These are phyloP conservation scores for Jatropha multifida DNA, from an alignment of 441 rosid genomes.

Conservation along the genomic window DNA sequence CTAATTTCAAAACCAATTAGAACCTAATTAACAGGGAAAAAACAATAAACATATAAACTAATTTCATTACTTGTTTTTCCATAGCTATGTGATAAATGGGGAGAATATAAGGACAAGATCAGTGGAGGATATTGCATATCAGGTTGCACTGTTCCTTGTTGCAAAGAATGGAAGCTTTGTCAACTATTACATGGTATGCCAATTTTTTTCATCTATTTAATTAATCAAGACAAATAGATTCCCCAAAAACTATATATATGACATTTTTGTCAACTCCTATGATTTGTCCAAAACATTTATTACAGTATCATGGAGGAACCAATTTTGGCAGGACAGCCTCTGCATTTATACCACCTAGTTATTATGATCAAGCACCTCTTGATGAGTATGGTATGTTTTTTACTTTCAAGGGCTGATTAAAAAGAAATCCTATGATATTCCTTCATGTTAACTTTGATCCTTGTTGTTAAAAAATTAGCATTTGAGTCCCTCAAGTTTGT, in stretches of 20 bases:
- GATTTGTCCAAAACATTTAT: not conserved
- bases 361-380: constrained; percentile 89
- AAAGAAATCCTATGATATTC: too few species aligned
- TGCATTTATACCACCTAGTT: constrained; percentile 53
- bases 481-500: too few species aligned
- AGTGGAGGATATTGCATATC: constrained; percentile 71
- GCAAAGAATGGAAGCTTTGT: constrained; percentile 71
- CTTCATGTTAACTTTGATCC: too few species aligned
- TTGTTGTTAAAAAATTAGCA: too few species aligned
- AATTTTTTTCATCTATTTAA: too few species aligned
- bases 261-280: not conserved
- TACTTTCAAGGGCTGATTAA: not conserved
- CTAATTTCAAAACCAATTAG: too few species aligned
- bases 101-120: constrained; percentile 45
- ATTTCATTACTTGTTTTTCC: not conserved
- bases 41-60: not conserved
- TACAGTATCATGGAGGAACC: constrained; percentile 91
- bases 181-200: constrained; percentile 83
- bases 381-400: constrained; percentile 72
- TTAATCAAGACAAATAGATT: not conserved
- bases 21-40: too few species aligned
- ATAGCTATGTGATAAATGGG: constrained; percentile 64
- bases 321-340: constrained; percentile 81
- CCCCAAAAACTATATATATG: not conserved
- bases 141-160: constrained; percentile 62